Base-by-base conservation (phyloP, 768 basidiomycete species). In the Lactarius hengduanensis region DNA sequence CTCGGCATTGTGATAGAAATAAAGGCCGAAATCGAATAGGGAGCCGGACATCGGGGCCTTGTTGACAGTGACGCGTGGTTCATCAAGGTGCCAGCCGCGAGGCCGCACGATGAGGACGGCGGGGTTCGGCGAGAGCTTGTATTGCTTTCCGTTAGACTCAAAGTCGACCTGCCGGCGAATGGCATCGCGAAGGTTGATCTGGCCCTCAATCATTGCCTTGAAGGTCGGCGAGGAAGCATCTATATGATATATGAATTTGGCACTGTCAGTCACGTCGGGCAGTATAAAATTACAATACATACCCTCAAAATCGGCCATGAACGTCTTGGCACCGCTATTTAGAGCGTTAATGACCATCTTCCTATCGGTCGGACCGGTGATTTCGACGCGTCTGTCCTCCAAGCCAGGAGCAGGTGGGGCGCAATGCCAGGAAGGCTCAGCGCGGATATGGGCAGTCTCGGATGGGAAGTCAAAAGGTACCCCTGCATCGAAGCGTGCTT, bases 271-370 rank as follows among this genome's bases (percentile, higher is more conserved):
- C 22, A 22, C 38, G 53, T 20, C 18, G 41, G 40, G 20, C 13
- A 62, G 28, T 15, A 40, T 4, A 30, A 62, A 11, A 4, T 38
- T 38, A 38, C 9, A 1, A 41, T n/a, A 75, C 83, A 58, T 65
- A 92, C 96, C 96, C 78, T 99, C 97, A 68, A 98, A 96, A 76
- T 99, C 97, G 40, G 97, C 96, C 97, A 99, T 99, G 81, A 97
- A 99, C 0, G 95, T 95, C 83, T 96, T 95, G 26, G 95, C 87
- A 1, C 95, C 95, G 68, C 92, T 93, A 79, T 97, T 97, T 70
- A 97, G 78, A 8, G 96, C 96, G 70, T 98, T 98, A 75, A 98
- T 90, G 74, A 98, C 96, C 97, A 99, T 99, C 82, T 98, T 99
- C 72, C 96, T 83, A 77, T 98, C 96, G 2, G 96, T 92, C 9